phyloP scores from a whole-genome alignment of 176 grass and related monocot genomes.

The Oryza glumipatula region DNA sequence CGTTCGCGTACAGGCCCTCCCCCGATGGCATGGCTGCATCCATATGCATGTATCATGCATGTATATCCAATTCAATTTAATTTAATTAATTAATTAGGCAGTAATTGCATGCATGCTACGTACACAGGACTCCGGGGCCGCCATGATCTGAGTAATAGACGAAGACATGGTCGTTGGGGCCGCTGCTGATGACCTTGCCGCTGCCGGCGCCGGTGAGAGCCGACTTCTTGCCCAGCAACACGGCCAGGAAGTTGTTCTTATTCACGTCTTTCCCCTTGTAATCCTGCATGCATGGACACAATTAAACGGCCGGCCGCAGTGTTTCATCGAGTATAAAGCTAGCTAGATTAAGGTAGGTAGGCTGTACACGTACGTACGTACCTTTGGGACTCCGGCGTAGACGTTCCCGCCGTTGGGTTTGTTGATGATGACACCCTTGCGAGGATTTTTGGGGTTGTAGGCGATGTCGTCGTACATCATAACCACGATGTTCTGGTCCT shows the following conservation, averaged over 20 bases:
- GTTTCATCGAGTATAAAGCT: no score
- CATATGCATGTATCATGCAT: no score
- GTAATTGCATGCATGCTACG: no score
- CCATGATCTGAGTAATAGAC: constrained; percentile 82
- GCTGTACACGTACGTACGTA: no score
- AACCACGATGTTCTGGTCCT: constrained; percentile 83
- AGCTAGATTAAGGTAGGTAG: no score
- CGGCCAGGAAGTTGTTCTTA: constrained; percentile 68
- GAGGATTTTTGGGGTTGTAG: constrained; percentile 55
- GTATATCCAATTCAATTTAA: no score
- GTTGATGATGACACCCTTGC: constrained; percentile 78
- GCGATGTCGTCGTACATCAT: constrained; percentile 97
- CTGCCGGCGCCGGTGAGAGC: constrained; percentile 63
- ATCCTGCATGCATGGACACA: constrained; percentile 27
- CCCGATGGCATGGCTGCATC: constrained; percentile 47
- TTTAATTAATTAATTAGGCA: no score
- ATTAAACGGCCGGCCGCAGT: no score
- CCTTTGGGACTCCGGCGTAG: constrained; percentile 82
- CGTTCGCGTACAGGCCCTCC: constrained; percentile 70
- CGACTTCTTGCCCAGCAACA: constrained; percentile 63
- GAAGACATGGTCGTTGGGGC: constrained; percentile 74
- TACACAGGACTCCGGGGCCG: constrained; percentile 67
- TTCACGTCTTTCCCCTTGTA: constrained; percentile 74
- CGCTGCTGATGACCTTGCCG: constrained; percentile 77
- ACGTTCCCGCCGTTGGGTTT: constrained; percentile 61